These are phyloP conservation scores for Aspergillus fumigatiaffinis DNA, from an alignment of 2,329 filamentous ascomycete species.

Conservation along the genomic window DNA sequence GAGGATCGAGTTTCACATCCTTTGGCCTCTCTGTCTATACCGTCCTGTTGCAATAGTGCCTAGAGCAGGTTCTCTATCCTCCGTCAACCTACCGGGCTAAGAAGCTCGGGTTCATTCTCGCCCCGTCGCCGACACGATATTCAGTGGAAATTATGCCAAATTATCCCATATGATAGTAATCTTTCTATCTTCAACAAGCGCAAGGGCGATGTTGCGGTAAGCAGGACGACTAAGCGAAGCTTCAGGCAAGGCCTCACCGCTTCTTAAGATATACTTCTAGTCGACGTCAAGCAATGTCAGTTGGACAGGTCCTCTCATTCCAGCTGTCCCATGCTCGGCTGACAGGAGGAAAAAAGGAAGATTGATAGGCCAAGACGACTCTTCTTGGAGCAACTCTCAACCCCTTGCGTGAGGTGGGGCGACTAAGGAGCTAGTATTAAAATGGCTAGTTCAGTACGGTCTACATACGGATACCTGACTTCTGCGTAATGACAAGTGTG, in stretches of 20 bases:
- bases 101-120: background rate
- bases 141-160: background rate
- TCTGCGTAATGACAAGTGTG: background rate
- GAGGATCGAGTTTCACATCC: no score
- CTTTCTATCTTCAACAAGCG: background rate
- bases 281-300: slow-evolving; percentile 5
- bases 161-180: background rate
- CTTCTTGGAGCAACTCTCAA: slow-evolving; percentile 16
- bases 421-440: background rate
- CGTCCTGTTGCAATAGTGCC: no score
- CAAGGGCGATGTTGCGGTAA: background rate
- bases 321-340: slow-evolving; percentile 16
- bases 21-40: background rate
- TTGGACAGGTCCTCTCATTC: slow-evolving; percentile 14
- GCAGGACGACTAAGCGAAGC: background rate
- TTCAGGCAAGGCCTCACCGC: slow-evolving; percentile 15
- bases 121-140: no score
- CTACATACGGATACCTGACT: background rate
- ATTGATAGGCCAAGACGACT: slow-evolving; percentile 18
- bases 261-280: slow-evolving; percentile 2
- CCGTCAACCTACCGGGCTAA: no score
- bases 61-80: no score
- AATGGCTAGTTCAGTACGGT: background rate
- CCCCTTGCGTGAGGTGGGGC: slow-evolving; percentile 21
- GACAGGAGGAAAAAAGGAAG: slow-evolving; percentile 6